These are phyloP conservation scores for Pulveroboletus ravenelii DNA, from an alignment of 768 basidiomycete species.

Conservation along the genomic window DNA sequence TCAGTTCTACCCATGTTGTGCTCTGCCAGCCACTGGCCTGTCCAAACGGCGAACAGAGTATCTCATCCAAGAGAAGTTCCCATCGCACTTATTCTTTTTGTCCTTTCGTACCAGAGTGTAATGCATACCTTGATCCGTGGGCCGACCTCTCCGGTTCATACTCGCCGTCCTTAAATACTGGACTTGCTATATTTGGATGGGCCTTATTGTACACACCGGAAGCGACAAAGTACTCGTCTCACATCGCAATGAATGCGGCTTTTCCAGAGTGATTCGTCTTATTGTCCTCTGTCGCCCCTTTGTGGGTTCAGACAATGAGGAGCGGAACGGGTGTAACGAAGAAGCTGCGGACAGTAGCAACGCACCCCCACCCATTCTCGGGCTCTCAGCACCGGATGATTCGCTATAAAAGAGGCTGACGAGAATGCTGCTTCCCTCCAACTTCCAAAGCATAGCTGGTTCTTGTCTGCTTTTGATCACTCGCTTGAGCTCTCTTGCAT, in stretches of 20 bases:
- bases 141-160: not conserved
- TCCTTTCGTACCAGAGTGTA: not conserved
- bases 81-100: slow-evolving; percentile 6
- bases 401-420: slow-evolving; percentile 16
- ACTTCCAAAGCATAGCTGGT: slow-evolving; percentile 1
- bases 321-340: not conserved
- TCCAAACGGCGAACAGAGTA: not conserved
- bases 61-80: not conserved
- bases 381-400: not conserved
- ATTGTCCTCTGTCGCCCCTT: slow-evolving; percentile 18
- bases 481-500: not conserved
- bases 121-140: not conserved
- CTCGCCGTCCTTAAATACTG: slow-evolving; percentile 3
- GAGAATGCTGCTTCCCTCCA: not conserved
- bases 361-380: not conserved
- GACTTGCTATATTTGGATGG: slow-evolving; percentile 9
- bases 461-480: not conserved
- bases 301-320: not conserved
- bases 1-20: not conserved
- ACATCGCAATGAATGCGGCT: not conserved
- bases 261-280: slow-evolving; percentile 1
- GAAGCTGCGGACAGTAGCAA: not conserved
- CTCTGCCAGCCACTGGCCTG: too few species aligned
- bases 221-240: slow-evolving; percentile 3
- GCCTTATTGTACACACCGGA: slow-evolving; percentile 15